Conservation (phyloP, 2,329 filamentous ascomycete genomes). For the Stemphylium beticola region DNA sequence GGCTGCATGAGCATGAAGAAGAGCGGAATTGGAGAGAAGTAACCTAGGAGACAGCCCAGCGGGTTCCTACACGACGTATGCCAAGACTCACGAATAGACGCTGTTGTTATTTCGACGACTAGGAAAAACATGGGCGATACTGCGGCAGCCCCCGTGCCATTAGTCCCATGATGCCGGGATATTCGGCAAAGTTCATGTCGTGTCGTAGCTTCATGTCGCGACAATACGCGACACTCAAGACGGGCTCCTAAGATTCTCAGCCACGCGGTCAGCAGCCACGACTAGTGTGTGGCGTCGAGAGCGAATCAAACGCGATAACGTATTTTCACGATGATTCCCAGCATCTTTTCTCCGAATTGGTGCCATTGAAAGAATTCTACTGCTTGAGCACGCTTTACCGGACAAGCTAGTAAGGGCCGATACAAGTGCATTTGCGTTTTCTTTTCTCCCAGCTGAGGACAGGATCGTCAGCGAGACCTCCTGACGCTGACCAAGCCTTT, state of each 20-base stretch:
- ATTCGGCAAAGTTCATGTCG: neutral
- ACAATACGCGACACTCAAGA: constrained; percentile 10
- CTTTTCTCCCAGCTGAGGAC: neutral
- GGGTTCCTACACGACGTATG: too few species aligned
- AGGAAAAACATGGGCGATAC: neutral
- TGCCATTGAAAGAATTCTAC: neutral
- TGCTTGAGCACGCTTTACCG: neutral
- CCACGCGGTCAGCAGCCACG: neutral
- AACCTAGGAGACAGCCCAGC: too few species aligned
- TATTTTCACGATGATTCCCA: neutral
- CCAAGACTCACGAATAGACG: too few species aligned
- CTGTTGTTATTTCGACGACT: too few species aligned
- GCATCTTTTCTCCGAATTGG: neutral
- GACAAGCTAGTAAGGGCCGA: neutral
- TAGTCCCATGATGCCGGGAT: neutral
- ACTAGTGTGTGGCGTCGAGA: neutral
- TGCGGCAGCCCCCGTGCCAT: neutral
- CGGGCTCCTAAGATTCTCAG: constrained; percentile 12
- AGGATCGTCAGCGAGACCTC: constrained; percentile 1
- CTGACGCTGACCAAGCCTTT: neutral
- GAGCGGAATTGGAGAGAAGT: neutral
- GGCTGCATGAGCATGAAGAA: constrained; percentile 1
- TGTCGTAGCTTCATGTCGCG: constrained; percentile 1
- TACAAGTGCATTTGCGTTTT: constrained; percentile 3
- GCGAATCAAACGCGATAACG: neutral